A percentile compares a stretch with the other conserved stretches of the same genome.
phyloP scores from a whole-genome alignment of 2,329 filamentous ascomycete species.

The Teratosphaeria viscida region DNA sequence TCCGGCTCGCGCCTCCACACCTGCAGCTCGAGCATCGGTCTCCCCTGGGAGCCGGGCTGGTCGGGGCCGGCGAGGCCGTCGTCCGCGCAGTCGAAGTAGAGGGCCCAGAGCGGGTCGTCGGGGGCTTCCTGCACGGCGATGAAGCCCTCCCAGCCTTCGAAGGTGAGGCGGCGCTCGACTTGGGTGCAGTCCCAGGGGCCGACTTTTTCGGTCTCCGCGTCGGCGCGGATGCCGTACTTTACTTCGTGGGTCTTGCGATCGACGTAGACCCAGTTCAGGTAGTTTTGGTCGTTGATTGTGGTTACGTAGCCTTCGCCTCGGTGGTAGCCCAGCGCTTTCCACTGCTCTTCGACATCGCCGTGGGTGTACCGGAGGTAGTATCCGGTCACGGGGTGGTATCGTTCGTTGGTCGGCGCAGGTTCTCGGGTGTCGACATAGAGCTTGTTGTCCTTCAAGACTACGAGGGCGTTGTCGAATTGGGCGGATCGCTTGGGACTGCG shows the following conservation, averaged over 20 bases:
- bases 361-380: conserved; percentile 41
- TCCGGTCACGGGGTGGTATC: conserved; percentile 25
- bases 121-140: conserved; percentile 42
- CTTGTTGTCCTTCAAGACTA: conserved; percentile 31
- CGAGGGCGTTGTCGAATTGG: conserved; percentile 19
- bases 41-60: conserved; percentile 14
- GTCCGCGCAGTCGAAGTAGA: conserved; percentile 40
- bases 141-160: conserved; percentile 48
- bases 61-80: conserved; percentile 29
- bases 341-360: conserved; percentile 27
- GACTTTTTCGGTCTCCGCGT: conserved; percentile 59
- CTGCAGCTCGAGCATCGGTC: conserved; percentile 23
- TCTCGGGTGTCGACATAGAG: conserved; percentile 24
- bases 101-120: conserved; percentile 35
- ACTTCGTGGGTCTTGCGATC: conserved; percentile 50
- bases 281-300: conserved; percentile 45
- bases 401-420: conserved; percentile 9
- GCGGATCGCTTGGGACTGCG: conserved; percentile 14
- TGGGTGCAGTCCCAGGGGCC: conserved; percentile 76
- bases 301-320: conserved; percentile 36
- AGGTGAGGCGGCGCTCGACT: conserved; percentile 46
- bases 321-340: conserved; percentile 23
- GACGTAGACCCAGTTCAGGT: conserved; percentile 59
- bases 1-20: conserved; percentile 22
- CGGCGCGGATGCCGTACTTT: conserved; percentile 46